Evolutionary conservation across 352 stramenopile species (phyloP), one percentile per base, ranked within the genome.

Genomic region (Phytophthora syringae): DNA sequence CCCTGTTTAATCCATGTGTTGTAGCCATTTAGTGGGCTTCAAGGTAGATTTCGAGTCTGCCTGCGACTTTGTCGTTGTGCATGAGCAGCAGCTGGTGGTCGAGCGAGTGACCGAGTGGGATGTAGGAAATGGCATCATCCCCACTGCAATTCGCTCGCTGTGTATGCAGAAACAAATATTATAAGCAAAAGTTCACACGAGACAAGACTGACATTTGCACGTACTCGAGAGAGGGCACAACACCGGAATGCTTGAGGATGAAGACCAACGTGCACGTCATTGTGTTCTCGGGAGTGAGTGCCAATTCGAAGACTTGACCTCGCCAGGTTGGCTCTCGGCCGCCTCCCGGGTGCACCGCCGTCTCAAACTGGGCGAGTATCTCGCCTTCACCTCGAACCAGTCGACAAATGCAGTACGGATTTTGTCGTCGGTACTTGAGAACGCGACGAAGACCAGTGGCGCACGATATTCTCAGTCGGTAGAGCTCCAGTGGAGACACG

Each of bases 241-340:
- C 25, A 2, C 48, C 50, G 2, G 67, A 74, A 32, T 71, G 53
- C 22, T 71, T 74, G 7, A 74, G 53, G 21, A 67, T 51, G 39
- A 74, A 74, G 7, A 74, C 67, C 44, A 74, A 52, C 0, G 67
- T 74, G 50, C 67, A 71, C 12, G 44, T 67, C 20, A 51, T 52
- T 13, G 56, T 59, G 20, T 74, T 52, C 21, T 71, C 60, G 4
- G 32, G 12, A 13, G 67, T 61, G 3, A 74, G 54, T 22, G 62
- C 67, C 27, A 74, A 20, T 21, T 74, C 61, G 22, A 74, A 74
- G n/a, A 71, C 54, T 22, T 74, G 60, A 4, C 54, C 62, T 37
- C 37, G 24, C 67, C 67, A 74, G 2, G 54, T 71, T 11, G 67
- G 67, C 11, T 52, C 49, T 57, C 67, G 49, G 3, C 67, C 67